Evolutionary conservation across 768 basidiomycete species (phyloP), one percentile per base, ranked within the genome.

Genomic region (Leccinum longicurvipes): DNA sequence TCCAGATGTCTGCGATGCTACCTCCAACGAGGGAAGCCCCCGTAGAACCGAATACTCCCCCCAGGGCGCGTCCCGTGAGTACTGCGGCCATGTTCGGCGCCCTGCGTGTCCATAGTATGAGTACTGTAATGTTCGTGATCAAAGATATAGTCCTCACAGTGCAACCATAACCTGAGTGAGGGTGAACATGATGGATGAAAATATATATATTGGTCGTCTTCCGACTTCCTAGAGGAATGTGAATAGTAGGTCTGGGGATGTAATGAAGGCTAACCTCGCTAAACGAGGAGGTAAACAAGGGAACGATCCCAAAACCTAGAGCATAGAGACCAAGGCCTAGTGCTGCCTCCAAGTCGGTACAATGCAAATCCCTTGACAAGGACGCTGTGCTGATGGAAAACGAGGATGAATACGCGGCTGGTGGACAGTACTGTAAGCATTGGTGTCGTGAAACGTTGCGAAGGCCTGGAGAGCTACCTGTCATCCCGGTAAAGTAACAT

Each of bases 11-110:
- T 7, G 84, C 81, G 11, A 87, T 77, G 2, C 82, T 85, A 12
- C 87, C 87, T 8, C 85, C 85, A 10, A 87, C 82, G 75, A 88
- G 81, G 0, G 84, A 82, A 0, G 82, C 77, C 10, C 82, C 83
- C 0, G 84, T 85, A 0, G 85, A 84, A 0, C 81, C 85, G 63
- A 82, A 84, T 1, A 79, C 76, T 3, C 87, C 87, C 56, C 79
- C 80, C 2, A 90, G 66, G 53, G 85, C 80, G 10, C 87, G 79
- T 0, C 77, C 82, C 29, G 83, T 60, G 23, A 87, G 73, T 2
- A 89, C 81, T 0, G 79, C 82, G 47, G 79, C 75, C 3, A 88
- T 77, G 47, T 79, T 77, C 34, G 72, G 65, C 8, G 77, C 66
- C 24, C 77, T 77, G 51, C 7, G 41, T 28, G 11, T 5, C n/a